Conservation (phyloP, 2,329 filamentous ascomycete genomes). For the Fusarium pseudograminearum region DNA sequence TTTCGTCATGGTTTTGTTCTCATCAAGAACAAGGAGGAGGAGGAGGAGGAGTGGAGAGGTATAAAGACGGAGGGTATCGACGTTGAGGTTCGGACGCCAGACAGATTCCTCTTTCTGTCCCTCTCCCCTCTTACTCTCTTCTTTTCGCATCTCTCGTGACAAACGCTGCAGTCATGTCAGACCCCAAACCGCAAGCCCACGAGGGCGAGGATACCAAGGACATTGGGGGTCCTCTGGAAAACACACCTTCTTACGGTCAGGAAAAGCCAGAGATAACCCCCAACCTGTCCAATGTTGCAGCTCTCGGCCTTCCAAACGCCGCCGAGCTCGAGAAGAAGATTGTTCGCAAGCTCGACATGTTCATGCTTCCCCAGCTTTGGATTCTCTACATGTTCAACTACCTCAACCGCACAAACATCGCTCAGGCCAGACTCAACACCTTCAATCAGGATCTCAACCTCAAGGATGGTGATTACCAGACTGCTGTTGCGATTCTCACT, state of each 20-base stretch:
- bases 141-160: not conserved
- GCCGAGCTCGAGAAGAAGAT: slow-evolving; percentile 34
- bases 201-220: slow-evolving; percentile 7
- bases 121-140: not conserved
- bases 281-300: slow-evolving; percentile 33
- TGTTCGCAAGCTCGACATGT: slow-evolving; percentile 33
- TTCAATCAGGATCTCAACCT: slow-evolving; percentile 38
- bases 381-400: slow-evolving; percentile 44
- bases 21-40: not conserved
- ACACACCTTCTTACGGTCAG: slow-evolving; percentile 12
- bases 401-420: slow-evolving; percentile 38
- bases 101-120: slow-evolving; percentile 2
- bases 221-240: not conserved
- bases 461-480: slow-evolving; percentile 37
- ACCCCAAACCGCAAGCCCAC: slow-evolving; percentile 12
- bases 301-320: slow-evolving; percentile 18
- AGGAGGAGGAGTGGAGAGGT: not conserved
- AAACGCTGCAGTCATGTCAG: slow-evolving; percentile 19
- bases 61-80: not conserved
- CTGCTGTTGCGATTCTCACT: slow-evolving; percentile 34
- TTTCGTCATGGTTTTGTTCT: not conserved
- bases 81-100: not conserved
- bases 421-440: slow-evolving; percentile 32
- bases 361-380: slow-evolving; percentile 41
- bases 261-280: slow-evolving; percentile 18